phyloP scores from a whole-genome alignment of 768 basidiomycete genomes.

The Phanerodontia chrysosporium region DNA sequence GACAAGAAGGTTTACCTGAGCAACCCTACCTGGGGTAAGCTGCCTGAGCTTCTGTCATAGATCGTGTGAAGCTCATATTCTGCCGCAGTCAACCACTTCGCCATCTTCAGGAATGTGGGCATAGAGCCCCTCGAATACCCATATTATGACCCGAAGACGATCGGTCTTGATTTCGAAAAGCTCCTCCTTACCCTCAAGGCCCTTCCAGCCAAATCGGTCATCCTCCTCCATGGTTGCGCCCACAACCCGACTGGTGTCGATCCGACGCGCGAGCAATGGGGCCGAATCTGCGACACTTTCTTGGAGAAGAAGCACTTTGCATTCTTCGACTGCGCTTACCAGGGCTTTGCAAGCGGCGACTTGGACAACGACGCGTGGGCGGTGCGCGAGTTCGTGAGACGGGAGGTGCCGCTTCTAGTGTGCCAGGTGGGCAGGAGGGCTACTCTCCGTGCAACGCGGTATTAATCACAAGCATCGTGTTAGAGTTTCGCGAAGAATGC shows the following conservation, averaged over 20 bases:
- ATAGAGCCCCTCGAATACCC: conserved; percentile 83
- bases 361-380: conserved; percentile 90
- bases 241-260: conserved; percentile 98
- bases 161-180: conserved; percentile 77
- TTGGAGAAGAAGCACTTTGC: conserved; percentile 73
- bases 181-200: conserved; percentile 54
- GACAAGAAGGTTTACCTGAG: conserved; percentile 77
- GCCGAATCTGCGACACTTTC: conserved; percentile 67
- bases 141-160: conserved; percentile 92
- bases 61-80: neutral
- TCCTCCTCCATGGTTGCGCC: conserved; percentile 91
- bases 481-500: conserved; percentile 98
- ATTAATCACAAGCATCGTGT: neutral
- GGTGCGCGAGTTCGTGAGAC: conserved; percentile 79
- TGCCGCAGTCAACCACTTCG: conserved; percentile 78
- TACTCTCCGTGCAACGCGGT: neutral
- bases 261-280: conserved; percentile 87
- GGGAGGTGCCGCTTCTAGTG: conserved; percentile 71
- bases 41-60: neutral
- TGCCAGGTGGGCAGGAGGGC: conserved; percentile 66
- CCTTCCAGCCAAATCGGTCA: conserved; percentile 75
- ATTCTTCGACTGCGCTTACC: conserved; percentile 96
- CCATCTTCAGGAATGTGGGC: conserved; percentile 88
- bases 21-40: conserved; percentile 91
- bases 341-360: conserved; percentile 93